Conservation (phyloP, 2,329 filamentous ascomycete genomes). For the Parascedosporium putredinis region DNA sequence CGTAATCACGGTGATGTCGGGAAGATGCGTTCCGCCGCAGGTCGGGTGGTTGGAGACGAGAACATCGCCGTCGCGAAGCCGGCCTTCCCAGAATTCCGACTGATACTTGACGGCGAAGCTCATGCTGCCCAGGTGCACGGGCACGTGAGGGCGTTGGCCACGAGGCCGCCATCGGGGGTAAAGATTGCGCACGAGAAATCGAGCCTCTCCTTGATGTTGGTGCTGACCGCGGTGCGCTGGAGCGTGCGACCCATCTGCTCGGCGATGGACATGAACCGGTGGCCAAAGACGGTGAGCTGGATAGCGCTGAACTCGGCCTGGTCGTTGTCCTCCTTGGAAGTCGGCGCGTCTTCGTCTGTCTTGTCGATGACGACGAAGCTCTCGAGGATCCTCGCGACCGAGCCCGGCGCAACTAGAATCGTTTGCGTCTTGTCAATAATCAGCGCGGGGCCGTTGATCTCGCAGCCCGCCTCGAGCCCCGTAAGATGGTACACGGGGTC, state of each 20-base stretch:
- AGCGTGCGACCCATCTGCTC: conserved; percentile 74
- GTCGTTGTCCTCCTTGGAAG: background rate
- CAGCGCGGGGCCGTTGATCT: conserved; percentile 49
- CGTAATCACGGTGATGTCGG: conserved; percentile 27
- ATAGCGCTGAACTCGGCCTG: conserved; percentile 21
- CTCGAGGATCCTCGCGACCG: conserved; percentile 22
- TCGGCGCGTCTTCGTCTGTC: conserved; percentile 15
- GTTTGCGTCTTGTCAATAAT: conserved; percentile 65
- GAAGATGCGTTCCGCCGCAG: conserved; percentile 27
- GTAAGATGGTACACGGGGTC: conserved; percentile 17
- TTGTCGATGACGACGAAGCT: conserved; percentile 26
- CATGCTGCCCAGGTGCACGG: conserved; percentile 70
- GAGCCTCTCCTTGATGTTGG: conserved; percentile 70
- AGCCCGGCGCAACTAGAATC: conserved; percentile 51
- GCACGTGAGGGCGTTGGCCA: conserved; percentile 69
- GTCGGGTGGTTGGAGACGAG: conserved; percentile 24
- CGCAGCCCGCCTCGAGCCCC: background rate
- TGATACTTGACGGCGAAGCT: conserved; percentile 65
- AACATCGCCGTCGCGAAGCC: conserved; percentile 24
- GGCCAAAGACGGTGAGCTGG: conserved; percentile 65
- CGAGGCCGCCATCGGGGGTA: conserved; percentile 60
- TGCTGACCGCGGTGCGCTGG: conserved; percentile 70
- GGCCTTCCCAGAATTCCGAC: conserved; percentile 52
- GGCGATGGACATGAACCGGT: conserved; percentile 75
- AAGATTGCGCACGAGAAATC: conserved; percentile 78